A percentile compares a stretch with the other conserved stretches of the same genome.
Evolutionary conservation across 257 asterid genomes (phyloP).

Genomic region (Buddleja alternifolia): DNA sequence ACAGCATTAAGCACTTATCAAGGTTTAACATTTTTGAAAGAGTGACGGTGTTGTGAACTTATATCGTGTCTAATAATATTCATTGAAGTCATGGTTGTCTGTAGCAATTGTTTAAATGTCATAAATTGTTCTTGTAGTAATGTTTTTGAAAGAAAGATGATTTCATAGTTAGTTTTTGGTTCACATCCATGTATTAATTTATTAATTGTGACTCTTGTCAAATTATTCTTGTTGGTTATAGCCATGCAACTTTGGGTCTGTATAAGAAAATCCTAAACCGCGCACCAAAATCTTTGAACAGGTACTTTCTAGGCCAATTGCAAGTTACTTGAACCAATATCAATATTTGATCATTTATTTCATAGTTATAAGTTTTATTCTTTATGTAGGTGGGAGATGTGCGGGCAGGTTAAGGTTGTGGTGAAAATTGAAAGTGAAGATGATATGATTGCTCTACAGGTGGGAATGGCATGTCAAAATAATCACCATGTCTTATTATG

Average conservation of each 20-base stretch:
- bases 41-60: too few species aligned
- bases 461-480: constrained; percentile 31
- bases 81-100: too few species aligned
- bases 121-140: background rate
- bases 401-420: constrained; percentile 99
- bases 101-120: background rate
- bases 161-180: background rate
- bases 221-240: constrained; percentile 35
- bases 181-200: background rate
- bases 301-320: constrained; percentile 46
- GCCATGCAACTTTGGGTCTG: constrained; percentile 97
- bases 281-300: constrained; percentile 84
- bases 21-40: too few species aligned
- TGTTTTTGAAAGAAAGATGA: background rate
- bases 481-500: background rate
- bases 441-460: constrained; percentile 86
- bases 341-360: background rate
- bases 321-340: constrained; percentile 8
- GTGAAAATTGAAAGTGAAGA: constrained; percentile 90
- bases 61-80: too few species aligned
- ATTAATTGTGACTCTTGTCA: background rate
- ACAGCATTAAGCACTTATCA: too few species aligned
- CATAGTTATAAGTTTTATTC: constrained; percentile 2
- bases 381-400: constrained; percentile 94
- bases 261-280: constrained; percentile 76